Conservation (phyloP, 179 eudicot species). For the Silene vulgaris region DNA sequence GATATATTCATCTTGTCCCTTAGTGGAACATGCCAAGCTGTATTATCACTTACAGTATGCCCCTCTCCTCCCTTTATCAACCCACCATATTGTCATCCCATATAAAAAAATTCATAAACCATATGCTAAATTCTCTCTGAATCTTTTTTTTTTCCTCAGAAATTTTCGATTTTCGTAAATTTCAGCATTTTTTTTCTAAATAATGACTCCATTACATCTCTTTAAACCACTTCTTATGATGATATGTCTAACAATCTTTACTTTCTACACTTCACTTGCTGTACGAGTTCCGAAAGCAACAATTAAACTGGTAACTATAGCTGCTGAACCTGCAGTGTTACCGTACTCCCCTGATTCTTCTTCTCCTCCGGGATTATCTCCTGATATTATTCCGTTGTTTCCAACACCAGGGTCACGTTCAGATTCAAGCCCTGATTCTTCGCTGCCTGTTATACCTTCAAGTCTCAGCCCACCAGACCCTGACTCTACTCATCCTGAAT, state of each 20-base stretch:
- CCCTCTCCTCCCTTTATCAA: slow-evolving; percentile 5
- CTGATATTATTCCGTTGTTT: slow-evolving; percentile 57
- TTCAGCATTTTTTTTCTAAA: slow-evolving; percentile 12
- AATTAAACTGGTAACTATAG: slow-evolving; percentile 33
- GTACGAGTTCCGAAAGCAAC: neutral
- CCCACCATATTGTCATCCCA: neutral
- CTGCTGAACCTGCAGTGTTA: slow-evolving; percentile 63
- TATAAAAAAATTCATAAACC: neutral
- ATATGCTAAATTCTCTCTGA: neutral
- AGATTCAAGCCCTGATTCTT: slow-evolving; percentile 37
- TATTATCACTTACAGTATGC: slow-evolving; percentile 22
- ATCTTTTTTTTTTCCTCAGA: neutral
- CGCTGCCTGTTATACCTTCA: slow-evolving; percentile 70
- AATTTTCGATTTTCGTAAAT: neutral
- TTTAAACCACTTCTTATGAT: neutral
- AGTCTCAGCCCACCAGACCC: slow-evolving; percentile 75
- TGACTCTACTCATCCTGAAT: slow-evolving; percentile 43
- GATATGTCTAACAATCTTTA: neutral
- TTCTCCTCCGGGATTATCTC: slow-evolving; percentile 36
- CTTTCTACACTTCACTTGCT: neutral
- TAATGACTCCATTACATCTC: slow-evolving; percentile 20
- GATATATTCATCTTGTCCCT: slow-evolving; percentile 33
- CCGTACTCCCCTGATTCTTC: slow-evolving; percentile 30
- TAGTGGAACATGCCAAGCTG: slow-evolving; percentile 45
- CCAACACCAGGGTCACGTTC: slow-evolving; percentile 47